A percentile compares a stretch with the other conserved stretches of the same genome.
phyloP scores from a whole-genome alignment of 257 asterid species.

The Thymus mandschuricus region DNA sequence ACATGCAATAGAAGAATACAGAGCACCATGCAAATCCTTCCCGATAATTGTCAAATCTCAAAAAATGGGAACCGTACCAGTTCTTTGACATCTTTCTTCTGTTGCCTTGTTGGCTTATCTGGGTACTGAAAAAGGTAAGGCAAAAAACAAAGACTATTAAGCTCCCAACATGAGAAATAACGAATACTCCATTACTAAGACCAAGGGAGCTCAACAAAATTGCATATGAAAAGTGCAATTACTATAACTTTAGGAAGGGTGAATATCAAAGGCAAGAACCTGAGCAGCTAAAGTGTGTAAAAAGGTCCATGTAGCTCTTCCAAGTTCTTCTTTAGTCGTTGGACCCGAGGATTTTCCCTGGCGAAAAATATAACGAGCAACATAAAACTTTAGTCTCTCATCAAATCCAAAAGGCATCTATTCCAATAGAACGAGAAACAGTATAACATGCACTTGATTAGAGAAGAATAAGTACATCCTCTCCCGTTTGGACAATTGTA shows the following conservation, averaged over 20 bases:
- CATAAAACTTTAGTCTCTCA: background rate
- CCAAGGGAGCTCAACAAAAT: background rate
- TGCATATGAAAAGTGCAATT: background rate
- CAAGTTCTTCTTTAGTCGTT: slow-evolving; percentile 85
- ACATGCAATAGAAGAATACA: background rate
- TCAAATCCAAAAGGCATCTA: slow-evolving; percentile 10
- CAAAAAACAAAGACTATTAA: background rate
- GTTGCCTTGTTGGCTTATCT: slow-evolving; percentile 94
- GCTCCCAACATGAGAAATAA: background rate
- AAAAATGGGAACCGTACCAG: slow-evolving; percentile 57
- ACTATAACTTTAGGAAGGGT: background rate
- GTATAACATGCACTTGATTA: background rate
- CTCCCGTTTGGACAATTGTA: background rate
- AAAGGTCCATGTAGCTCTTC: slow-evolving; percentile 95
- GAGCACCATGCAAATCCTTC: background rate
- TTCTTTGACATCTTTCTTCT: slow-evolving; percentile 92
- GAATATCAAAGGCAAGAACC: slow-evolving; percentile 43
- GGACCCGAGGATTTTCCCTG: slow-evolving; percentile 65
- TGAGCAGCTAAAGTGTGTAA: slow-evolving; percentile 98
- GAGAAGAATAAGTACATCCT: background rate
- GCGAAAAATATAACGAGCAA: slow-evolving; percentile 13
- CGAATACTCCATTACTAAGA: background rate
- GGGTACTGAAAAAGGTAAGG: slow-evolving; percentile 71
- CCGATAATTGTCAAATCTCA: background rate
- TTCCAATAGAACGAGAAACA: background rate